Percentiles rank a stretch among this genome's conserved stretches.
Conservation (phyloP, 768 basidiomycete genomes). For the Galerina sulciceps region DNA sequence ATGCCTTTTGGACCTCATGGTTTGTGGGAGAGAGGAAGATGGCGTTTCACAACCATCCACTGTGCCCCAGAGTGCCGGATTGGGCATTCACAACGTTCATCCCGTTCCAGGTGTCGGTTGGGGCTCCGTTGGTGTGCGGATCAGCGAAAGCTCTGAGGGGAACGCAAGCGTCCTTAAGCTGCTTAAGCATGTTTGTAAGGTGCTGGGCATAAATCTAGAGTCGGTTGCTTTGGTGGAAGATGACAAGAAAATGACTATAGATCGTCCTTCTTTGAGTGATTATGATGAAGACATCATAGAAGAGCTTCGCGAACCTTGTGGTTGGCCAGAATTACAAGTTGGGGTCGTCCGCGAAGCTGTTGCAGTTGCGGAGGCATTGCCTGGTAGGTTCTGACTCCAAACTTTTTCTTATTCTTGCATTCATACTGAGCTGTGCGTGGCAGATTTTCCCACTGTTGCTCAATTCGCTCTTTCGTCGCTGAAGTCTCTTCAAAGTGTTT, state of each 20-base stretch:
- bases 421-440: slow-evolving; percentile 5
- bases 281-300: slow-evolving; percentile 47
- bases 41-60: slow-evolving; percentile 49
- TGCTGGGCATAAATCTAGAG: slow-evolving; percentile 83
- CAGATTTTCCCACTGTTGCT: slow-evolving; percentile 85
- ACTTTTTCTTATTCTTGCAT: not conserved
- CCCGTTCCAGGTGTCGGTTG: slow-evolving; percentile 37
- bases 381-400: slow-evolving; percentile 55
- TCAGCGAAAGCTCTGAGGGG: slow-evolving; percentile 76
- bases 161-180: slow-evolving; percentile 82
- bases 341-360: slow-evolving; percentile 94
- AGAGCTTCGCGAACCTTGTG: slow-evolving; percentile 60
- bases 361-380: slow-evolving; percentile 87
- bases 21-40: slow-evolving; percentile 82
- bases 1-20: slow-evolving; percentile 81
- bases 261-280: slow-evolving; percentile 23
- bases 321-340: slow-evolving; percentile 95
- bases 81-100: slow-evolving; percentile 52
- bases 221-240: slow-evolving; percentile 58
- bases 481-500: slow-evolving; percentile 67
- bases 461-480: slow-evolving; percentile 90
- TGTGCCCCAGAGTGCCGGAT: slow-evolving; percentile 43
- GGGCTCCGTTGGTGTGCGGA: slow-evolving; percentile 70
- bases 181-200: slow-evolving; percentile 73
- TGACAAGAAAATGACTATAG: slow-evolving; percentile 11